A percentile compares a stretch with the other conserved stretches of the same genome.
Evolutionary conservation across 306 rosid genomes (phyloP).

Genomic region (Glycyrrhiza uralensis): DNA sequence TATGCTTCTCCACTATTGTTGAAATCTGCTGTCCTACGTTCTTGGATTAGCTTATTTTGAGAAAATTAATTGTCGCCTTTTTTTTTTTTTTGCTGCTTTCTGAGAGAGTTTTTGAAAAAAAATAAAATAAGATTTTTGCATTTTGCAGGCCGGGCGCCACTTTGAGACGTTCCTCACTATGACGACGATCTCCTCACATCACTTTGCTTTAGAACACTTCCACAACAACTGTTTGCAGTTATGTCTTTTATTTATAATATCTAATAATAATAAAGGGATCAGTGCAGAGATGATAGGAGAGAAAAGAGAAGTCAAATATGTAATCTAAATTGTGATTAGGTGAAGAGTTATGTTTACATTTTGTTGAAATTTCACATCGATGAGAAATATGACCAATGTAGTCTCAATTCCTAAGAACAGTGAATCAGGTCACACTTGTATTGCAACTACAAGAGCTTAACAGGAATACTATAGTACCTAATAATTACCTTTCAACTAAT

Average conservation of each 20-base stretch:
- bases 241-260: background rate
- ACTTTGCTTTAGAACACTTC: background rate
- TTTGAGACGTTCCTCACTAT: conserved; percentile 48
- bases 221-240: background rate
- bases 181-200: conserved; percentile 22
- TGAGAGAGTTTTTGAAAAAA: no score
- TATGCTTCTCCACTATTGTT: background rate
- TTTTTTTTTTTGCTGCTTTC: background rate
- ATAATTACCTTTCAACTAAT: background rate
- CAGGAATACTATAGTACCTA: background rate
- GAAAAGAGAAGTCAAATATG: background rate
- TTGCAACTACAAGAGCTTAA: background rate
- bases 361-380: no score
- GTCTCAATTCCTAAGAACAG: no score
- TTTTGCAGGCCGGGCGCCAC: conserved; percentile 57
- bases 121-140: conserved; percentile 23
- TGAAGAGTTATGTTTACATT: background rate
- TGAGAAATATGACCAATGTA: no score
- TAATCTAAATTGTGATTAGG: background rate
- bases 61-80: background rate
- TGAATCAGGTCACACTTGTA: background rate
- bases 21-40: background rate
- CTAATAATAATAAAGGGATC: background rate
- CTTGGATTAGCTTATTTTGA: background rate
- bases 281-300: background rate